phyloP scores from a whole-genome alignment of 345 rosid species.

The Cardamine chenopodiifolia region DNA sequence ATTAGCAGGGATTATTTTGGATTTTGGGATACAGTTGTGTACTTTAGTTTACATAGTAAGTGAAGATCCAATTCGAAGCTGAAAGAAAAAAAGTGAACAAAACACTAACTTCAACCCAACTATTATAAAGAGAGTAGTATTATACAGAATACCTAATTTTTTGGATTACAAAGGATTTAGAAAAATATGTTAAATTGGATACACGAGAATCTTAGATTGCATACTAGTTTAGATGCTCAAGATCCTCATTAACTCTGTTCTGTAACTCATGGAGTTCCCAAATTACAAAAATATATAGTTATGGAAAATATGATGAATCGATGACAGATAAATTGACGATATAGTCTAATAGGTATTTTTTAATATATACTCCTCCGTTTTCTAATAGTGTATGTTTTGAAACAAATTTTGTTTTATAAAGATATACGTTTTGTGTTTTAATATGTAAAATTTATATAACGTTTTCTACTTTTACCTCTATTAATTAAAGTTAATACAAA shows the following conservation, averaged over 20 bases:
- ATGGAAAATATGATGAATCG: too few relatives aligned
- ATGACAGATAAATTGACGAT: too few relatives aligned
- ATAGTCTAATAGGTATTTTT: too few relatives aligned
- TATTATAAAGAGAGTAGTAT: neutral
- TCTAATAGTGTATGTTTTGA: too few relatives aligned
- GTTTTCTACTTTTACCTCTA: too few relatives aligned
- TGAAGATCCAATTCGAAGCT: conserved; percentile 26
- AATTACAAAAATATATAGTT: too few relatives aligned
- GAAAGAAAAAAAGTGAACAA: conserved; percentile 24
- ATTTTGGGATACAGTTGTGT: conserved; percentile 31
- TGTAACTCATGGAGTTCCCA: too few relatives aligned
- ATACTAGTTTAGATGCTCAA: conserved; percentile 4
- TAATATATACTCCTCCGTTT: too few relatives aligned
- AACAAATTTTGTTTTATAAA: too few relatives aligned
- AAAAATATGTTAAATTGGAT: conserved; percentile 16
- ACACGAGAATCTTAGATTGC: conserved; percentile 24
- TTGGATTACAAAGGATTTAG: neutral
- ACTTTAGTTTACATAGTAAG: conserved; percentile 12
- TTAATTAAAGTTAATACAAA: too few relatives aligned
- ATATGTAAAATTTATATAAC: too few relatives aligned
- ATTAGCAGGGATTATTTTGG: conserved; percentile 32
- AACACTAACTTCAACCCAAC: conserved; percentile 36
- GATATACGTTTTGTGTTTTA: too few relatives aligned
- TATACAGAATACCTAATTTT: conserved; percentile 25
- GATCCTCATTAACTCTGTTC: neutral